Evolutionary conservation across 2,329 filamentous ascomycete species (phyloP).

Genomic region (Aureobasidium zeae): DNA sequence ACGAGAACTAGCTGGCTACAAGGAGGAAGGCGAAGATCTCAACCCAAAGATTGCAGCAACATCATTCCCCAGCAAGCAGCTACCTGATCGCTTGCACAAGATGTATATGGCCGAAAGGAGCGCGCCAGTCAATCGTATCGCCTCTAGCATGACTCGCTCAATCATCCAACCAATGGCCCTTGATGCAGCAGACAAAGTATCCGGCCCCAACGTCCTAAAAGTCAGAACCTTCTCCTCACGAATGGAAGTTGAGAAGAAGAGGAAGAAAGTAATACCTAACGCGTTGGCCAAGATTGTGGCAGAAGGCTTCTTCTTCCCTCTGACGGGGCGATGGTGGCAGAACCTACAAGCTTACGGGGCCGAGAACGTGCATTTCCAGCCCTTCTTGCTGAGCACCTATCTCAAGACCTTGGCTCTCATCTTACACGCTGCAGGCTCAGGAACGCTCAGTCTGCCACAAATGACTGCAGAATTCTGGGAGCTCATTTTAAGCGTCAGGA

Average conservation of each 20-base stretch:
- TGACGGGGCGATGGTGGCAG: constrained; percentile 58
- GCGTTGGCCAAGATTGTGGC: constrained; percentile 68
- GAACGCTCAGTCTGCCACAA: constrained; percentile 63
- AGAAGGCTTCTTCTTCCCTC: constrained; percentile 73
- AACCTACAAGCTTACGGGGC: constrained; percentile 27
- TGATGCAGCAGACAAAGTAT: constrained; percentile 66
- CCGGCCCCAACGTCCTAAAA: constrained; percentile 77
- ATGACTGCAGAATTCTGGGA: constrained; percentile 80
- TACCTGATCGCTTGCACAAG: constrained; percentile 64
- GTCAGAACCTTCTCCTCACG: constrained; percentile 79
- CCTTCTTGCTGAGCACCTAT: constrained; percentile 67
- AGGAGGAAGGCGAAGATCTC: constrained; percentile 43
- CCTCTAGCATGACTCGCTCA: constrained; percentile 55
- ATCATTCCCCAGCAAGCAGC: constrained; percentile 68
- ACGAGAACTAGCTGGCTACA: constrained; percentile 73
- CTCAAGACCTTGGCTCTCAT: constrained; percentile 79
- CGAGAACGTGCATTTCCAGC: constrained; percentile 58
- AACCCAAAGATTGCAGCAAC: constrained; percentile 28
- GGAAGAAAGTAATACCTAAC: constrained; percentile 58
- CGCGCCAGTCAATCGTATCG: constrained; percentile 36
- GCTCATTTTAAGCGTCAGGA: constrained; percentile 64
- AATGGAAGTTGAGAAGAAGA: constrained; percentile 54
- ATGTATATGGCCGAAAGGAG: constrained; percentile 46
- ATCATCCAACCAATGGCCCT: constrained; percentile 78
- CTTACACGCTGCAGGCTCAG: constrained; percentile 72